Percentiles rank a stretch among this genome's conserved stretches.
phyloP scores from a whole-genome alignment of 805 yeast genomes.

The Geotrichum ghanense region DNA sequence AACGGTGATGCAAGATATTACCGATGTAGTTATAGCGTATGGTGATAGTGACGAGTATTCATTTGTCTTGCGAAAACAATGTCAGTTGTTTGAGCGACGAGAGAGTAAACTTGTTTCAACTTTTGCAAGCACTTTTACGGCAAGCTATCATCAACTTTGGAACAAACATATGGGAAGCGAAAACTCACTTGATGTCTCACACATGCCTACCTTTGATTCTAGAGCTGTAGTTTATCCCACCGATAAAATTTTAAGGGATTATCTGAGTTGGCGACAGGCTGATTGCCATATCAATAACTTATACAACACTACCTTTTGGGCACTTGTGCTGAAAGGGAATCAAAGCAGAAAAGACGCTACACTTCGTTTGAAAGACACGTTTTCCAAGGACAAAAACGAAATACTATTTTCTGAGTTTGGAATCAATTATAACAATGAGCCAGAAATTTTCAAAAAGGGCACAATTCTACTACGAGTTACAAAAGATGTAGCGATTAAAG shows the following conservation, averaged over 20 bases:
- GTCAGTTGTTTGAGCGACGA: constrained; percentile 71
- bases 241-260: constrained; percentile 51
- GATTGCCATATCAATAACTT: constrained; percentile 91
- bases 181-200: constrained; percentile 30
- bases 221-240: constrained; percentile 82
- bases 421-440: constrained; percentile 84
- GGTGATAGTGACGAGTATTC: constrained; percentile 96
- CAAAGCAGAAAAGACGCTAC: constrained; percentile 76
- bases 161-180: constrained; percentile 37
- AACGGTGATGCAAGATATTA: constrained; percentile 48
- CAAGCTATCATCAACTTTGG: constrained; percentile 68
- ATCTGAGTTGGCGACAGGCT: constrained; percentile 89
- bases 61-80: constrained; percentile 55
- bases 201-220: constrained; percentile 83
- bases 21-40: constrained; percentile 71
- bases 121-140: constrained; percentile 71
- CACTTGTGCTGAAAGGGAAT: constrained; percentile 57
- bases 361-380: constrained; percentile 55
- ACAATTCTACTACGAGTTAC: constrained; percentile 46
- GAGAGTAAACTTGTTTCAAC: constrained; percentile 72
- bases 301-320: constrained; percentile 91
- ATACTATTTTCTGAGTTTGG: constrained; percentile 66
- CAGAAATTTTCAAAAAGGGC: constrained; percentile 82
- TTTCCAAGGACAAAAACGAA: constrained; percentile 81
- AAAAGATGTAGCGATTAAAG: constrained; percentile 11